phyloP scores from a whole-genome alignment of 129 eudicot genomes.

The Lonicera japonica region DNA sequence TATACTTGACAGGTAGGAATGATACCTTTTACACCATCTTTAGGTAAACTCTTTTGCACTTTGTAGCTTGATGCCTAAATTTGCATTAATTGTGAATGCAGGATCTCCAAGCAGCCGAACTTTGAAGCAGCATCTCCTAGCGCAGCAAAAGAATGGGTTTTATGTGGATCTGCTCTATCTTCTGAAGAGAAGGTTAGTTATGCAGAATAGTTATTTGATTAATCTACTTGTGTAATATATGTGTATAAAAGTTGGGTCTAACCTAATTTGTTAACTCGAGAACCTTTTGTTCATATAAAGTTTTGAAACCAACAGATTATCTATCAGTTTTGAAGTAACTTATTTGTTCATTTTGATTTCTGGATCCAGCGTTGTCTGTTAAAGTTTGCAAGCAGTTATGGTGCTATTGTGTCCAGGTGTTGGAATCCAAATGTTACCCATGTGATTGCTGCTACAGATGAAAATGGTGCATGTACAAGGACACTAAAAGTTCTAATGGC shows the following conservation, averaged over 20 bases:
- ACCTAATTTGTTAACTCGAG: background rate
- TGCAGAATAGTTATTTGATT: background rate
- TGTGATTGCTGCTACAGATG: slow-evolving; percentile 79
- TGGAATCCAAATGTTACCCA: slow-evolving; percentile 81
- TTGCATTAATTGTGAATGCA: slow-evolving; percentile 4
- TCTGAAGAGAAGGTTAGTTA: slow-evolving; percentile 40
- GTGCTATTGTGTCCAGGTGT: slow-evolving; percentile 51
- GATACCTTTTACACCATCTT: background rate
- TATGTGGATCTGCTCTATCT: slow-evolving; percentile 54
- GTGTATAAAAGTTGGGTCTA: too few relatives aligned
- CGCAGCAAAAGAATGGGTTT: slow-evolving; percentile 34
- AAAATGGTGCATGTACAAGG: slow-evolving; percentile 73
- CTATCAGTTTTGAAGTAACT: background rate
- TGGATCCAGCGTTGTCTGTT: slow-evolving; percentile 43
- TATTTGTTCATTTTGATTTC: background rate
- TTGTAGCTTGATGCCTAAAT: background rate
- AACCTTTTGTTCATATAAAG: background rate
- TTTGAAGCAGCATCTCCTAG: slow-evolving; percentile 20
- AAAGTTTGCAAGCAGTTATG: slow-evolving; percentile 56
- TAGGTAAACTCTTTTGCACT: background rate
- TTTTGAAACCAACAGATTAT: background rate
- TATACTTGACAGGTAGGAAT: background rate
- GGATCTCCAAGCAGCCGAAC: slow-evolving; percentile 10
- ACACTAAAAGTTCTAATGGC: slow-evolving; percentile 87
- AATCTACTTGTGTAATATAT: background rate